Base-by-base conservation (phyloP, 805 yeast genomes). In the Pachysolen tannophilus region DNA sequence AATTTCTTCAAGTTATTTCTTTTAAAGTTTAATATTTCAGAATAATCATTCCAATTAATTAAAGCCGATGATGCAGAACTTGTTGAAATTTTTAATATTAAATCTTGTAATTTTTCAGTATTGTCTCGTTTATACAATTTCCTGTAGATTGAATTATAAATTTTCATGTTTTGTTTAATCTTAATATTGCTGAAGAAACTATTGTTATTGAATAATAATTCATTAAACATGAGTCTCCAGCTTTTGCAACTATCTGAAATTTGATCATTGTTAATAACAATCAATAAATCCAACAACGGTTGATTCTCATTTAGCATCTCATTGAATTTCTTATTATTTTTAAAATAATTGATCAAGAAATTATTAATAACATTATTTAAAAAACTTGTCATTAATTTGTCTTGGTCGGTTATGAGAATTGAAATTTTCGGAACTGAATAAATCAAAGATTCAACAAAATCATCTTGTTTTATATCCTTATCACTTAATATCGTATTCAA, bases 191-290 rank as follows among this genome's bases (percentile, higher is more conserved):
- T 17, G 28, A 37, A 37, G 28, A 37, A 37, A 26, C 21, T 29
- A 8, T 20, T 25, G 7, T 30, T 14, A 49, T 69, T 65, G 37
- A 84, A 67, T 23, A 23, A 11, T 0, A 75, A 55, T 32, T 90
- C 97, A 28, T 60, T 62, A 1, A 87, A 67, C 16, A 76, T 41
- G 3, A 66, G 50, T 46, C 72, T 81, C 94, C 96, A 83, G 2
- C 57, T 63, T 48, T 68, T 80, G 40, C 56, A 57, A 46, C 39
- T 65, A 13, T 11, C 10, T 14, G 8, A 5, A 23, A 11, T 23
- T 4, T 11, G 26, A 8, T 23, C 26, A 23, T 23, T 23, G 26
- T 23, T 23, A 11, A 23, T 23, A 11, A 7, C 13, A 11, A 14
- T 23, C 26, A 23, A 23, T 14, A 23, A 23, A 5, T 8, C 13